phyloP scores from a whole-genome alignment of 306 rosid species.

The Cucumis cinereus region DNA sequence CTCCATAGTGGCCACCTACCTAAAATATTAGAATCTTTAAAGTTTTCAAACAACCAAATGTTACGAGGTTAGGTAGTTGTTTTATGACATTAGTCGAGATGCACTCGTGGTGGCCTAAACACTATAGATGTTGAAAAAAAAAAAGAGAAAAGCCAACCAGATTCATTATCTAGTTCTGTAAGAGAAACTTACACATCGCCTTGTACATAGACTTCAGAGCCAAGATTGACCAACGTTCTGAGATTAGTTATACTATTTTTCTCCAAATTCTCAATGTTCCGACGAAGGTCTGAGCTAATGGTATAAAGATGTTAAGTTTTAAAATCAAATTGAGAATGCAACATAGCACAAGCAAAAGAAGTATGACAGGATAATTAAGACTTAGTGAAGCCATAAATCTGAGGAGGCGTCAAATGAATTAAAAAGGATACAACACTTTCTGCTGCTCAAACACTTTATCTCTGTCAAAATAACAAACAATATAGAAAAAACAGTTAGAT shows the following conservation, averaged over 20 bases:
- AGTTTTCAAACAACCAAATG: not conserved
- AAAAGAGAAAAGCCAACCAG: not conserved
- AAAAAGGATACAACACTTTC: conserved; percentile 73
- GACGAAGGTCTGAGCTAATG: conserved; percentile 66
- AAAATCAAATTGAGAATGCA: not conserved
- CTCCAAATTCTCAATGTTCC: conserved; percentile 71
- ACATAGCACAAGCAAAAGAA: not conserved
- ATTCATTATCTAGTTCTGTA: not conserved
- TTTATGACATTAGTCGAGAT: not conserved
- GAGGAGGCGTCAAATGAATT: not conserved
- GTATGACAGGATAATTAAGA: not conserved
- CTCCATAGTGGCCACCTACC: not conserved
- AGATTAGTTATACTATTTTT: conserved; percentile 75
- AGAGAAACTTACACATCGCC: conserved; percentile 76
- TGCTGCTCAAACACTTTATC: conserved; percentile 92
- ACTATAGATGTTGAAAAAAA: not conserved
- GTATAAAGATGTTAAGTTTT: conserved; percentile 34
- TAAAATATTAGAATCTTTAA: not conserved
- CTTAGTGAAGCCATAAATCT: not conserved
- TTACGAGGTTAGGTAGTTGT: not conserved
- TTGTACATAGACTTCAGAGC: conserved; percentile 84
- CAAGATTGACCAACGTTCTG: conserved; percentile 76
- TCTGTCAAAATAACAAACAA: conserved; percentile 33
- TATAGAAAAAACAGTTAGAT: not conserved
- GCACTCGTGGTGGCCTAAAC: not conserved